These are phyloP conservation scores for Paecilomyces niveus DNA, from an alignment of 2,329 filamentous ascomycete species.

Conservation along the genomic window DNA sequence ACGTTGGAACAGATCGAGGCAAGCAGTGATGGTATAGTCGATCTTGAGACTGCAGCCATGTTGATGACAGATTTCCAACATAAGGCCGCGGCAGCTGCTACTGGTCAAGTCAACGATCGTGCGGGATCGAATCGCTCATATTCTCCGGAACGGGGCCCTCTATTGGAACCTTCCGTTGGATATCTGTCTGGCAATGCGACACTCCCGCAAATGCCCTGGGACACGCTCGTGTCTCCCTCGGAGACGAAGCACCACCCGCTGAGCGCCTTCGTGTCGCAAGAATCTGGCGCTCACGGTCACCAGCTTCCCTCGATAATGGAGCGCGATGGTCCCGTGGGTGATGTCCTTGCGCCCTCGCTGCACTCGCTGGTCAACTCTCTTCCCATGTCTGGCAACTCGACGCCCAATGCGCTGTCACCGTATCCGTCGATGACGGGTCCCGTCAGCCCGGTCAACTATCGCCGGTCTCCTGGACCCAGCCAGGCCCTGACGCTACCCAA, in stretches of 20 bases:
- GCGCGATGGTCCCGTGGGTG: slow-evolving; percentile 51
- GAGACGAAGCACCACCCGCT: slow-evolving; percentile 73
- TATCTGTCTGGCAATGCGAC: slow-evolving; percentile 75
- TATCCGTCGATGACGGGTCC: slow-evolving; percentile 61
- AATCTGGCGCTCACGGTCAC: slow-evolving; percentile 48
- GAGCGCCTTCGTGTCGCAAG: slow-evolving; percentile 59
- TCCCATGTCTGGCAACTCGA: slow-evolving; percentile 61
- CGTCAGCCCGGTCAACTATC: slow-evolving; percentile 62
- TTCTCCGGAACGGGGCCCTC: slow-evolving; percentile 61
- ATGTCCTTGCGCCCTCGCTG: slow-evolving; percentile 57
- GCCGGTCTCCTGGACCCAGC: slow-evolving; percentile 61
- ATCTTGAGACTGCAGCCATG: slow-evolving; percentile 96
- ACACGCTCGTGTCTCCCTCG: slow-evolving; percentile 68
- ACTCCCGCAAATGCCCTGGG: slow-evolving; percentile 84
- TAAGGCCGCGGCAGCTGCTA: slow-evolving; percentile 69
- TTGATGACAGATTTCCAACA: slow-evolving; percentile 97
- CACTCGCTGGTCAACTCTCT: slow-evolving; percentile 68
- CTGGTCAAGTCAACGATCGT: slow-evolving; percentile 43
- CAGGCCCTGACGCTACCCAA: slow-evolving; percentile 58
- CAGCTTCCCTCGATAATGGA: slow-evolving; percentile 65
- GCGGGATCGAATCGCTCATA: slow-evolving; percentile 54
- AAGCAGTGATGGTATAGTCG: slow-evolving; percentile 82
- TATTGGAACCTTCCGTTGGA: slow-evolving; percentile 70
- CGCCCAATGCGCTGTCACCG: slow-evolving; percentile 67
- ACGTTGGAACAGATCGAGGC: slow-evolving; percentile 89